Base-by-base conservation (phyloP, 306 rosid species). In the Trifolium pratense region DNA sequence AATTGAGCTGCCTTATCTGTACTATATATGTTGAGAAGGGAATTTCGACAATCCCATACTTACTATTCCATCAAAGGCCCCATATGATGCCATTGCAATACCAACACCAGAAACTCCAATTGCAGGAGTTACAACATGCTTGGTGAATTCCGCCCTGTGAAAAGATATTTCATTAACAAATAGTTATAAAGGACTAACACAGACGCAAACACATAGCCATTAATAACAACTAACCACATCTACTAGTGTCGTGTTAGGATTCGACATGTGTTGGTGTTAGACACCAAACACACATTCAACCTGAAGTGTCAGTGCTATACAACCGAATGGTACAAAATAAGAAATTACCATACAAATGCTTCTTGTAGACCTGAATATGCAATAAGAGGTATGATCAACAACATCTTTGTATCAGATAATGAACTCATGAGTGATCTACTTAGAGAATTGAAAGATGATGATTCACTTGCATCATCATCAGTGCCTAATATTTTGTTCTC, bases 101-200 rank as follows among this genome's bases (percentile, higher is more conserved):
- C 97, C 98, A 53, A 93, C 97, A 57, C 98, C 98, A 37, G 98
- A 91, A 74, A 88, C 84, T 51, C 97, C 97, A 36, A 93, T 83
- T 16, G 82, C 78, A 10, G 96, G 98, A 25, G 91, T 87, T 66
- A 93, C 94, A 70, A 93, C 74, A 56, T 81, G 78, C 82, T 91
- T 84, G 36, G 97, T 93, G 76, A 85, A 93, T 70, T 84, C 93
- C 21, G 97, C 92, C 98, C 97, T 93, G 62, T 16, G 56, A 75
- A 79, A 72, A 20, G 58, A 64, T 26, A 60, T 53, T 70, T 63
- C 67, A 32, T 52, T 68, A 64, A 14, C 79, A 45, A 58, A 71
- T 8, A 14, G 25, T 26, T 5, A 74, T 66, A 58, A 64, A 3
- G 72, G 10, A 49, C 70, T 10, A 5, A 40, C 14, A 40, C 45